Percentiles rank a stretch among this genome's conserved stretches.
Conservation (phyloP, 345 rosid genomes). For the Bretschneidera sinensis region DNA sequence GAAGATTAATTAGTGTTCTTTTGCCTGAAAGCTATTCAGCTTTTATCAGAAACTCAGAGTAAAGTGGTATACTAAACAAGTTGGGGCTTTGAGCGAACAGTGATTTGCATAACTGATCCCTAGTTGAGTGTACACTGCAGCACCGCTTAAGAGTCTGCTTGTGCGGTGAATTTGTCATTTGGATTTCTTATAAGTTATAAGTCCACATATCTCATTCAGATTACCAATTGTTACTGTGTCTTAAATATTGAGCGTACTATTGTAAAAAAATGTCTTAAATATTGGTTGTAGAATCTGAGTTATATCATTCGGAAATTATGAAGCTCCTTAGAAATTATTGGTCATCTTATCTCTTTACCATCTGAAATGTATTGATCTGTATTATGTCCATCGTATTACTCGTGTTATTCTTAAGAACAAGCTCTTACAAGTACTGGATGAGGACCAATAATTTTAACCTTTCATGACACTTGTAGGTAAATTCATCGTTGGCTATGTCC, state of each 20-base stretch:
- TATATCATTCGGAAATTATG: not conserved
- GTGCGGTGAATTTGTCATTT: not conserved
- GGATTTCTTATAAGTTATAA: constrained; percentile 3
- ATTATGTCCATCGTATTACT: not conserved
- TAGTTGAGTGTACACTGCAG: too few species aligned
- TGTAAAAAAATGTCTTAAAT: too few species aligned
- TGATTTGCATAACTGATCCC: too few species aligned
- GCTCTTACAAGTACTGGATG: not conserved
- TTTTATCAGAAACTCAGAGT: not conserved
- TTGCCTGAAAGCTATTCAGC: not conserved
- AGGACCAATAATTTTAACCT: not conserved
- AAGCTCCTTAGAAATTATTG: too few species aligned
- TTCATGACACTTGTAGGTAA: constrained; percentile 51
- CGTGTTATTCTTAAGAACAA: not conserved
- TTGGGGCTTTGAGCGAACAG: not conserved
- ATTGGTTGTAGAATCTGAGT: too few species aligned
- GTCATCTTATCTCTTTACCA: not conserved
- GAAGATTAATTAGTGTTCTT: constrained; percentile 9
- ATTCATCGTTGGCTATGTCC: constrained; percentile 68
- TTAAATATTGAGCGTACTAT: too few species aligned
- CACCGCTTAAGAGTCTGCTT: not conserved
- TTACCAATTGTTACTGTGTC: not conserved
- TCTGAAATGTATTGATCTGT: not conserved
- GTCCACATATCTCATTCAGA: constrained; percentile 4
- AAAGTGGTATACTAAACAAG: too few species aligned